phyloP scores from a whole-genome alignment of 1,284 basidiomycete species.

The Rhodotorula sp. region DNA sequence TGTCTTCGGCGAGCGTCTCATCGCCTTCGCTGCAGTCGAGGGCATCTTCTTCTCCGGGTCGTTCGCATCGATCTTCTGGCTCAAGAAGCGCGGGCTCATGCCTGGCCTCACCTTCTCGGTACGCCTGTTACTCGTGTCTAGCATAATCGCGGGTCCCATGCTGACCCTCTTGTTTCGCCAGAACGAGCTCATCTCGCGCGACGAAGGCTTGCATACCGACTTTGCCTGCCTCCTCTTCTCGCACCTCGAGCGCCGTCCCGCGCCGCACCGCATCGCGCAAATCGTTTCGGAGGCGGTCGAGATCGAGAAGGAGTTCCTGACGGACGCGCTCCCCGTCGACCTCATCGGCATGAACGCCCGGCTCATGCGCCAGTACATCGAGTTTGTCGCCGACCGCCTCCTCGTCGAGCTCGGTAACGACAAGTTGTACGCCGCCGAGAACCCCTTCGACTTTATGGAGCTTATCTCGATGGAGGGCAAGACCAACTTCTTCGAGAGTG shows the following conservation, averaged over 20 bases:
- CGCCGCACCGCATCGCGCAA: conserved; percentile 51
- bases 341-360: conserved; percentile 54
- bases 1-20: conserved; percentile 54
- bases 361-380: conserved; percentile 49
- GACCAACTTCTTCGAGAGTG: conserved; percentile 16
- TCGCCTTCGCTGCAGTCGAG: conserved; percentile 56
- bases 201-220: conserved; percentile 56
- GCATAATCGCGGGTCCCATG: not conserved
- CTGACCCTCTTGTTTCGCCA: conserved; percentile 37
- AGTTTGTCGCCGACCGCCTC: conserved; percentile 54
- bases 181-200: conserved; percentile 56
- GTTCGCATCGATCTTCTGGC: conserved; percentile 56
- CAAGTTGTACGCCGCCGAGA: conserved; percentile 49
- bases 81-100: conserved; percentile 57
- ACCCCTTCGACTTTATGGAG: conserved; percentile 54
- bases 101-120: conserved; percentile 52
- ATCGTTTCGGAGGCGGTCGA: conserved; percentile 54
- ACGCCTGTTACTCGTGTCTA: not conserved
- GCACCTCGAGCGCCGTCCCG: conserved; percentile 53
- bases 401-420: conserved; percentile 53
- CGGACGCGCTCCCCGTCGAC: conserved; percentile 51
- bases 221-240: conserved; percentile 56
- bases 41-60: conserved; percentile 56
- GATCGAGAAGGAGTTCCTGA: conserved; percentile 54
- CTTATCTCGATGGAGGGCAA: conserved; percentile 51